These are phyloP conservation scores for Vanderwaltozyma tropicalis DNA, from an alignment of 805 yeast species.

Conservation along the genomic window DNA sequence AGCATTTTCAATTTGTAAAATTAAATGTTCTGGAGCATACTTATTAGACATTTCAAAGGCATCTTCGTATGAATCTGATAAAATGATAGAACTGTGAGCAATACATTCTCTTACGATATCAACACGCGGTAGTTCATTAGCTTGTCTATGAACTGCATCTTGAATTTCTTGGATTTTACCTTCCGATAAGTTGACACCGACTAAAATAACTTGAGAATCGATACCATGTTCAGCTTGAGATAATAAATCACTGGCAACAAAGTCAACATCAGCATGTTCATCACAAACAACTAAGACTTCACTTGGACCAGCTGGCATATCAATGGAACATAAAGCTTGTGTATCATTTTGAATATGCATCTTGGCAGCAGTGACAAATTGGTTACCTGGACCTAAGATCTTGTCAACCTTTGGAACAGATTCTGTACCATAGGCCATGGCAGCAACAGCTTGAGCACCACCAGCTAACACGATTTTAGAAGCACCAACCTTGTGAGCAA, in stretches of 20 bases:
- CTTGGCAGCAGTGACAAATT: constrained; percentile 97
- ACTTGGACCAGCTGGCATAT: constrained; percentile 99
- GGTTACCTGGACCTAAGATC: constrained; percentile 98
- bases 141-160: constrained; percentile 76
- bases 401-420: constrained; percentile 88
- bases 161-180: constrained; percentile 60
- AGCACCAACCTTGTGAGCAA: constrained; percentile 93
- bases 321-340: constrained; percentile 88
- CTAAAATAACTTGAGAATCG: constrained; percentile 90
- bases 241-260: constrained; percentile 90
- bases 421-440: constrained; percentile 97
- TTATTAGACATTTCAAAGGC: constrained; percentile 81
- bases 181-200: constrained; percentile 64
- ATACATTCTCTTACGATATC: constrained; percentile 89
- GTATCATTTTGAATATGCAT: constrained; percentile 96
- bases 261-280: constrained; percentile 77
- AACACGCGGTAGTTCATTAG: constrained; percentile 74
- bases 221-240: constrained; percentile 99
- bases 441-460: constrained; percentile 98
- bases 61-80: constrained; percentile 58
- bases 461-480: constrained; percentile 87
- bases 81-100: constrained; percentile 76
- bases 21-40: constrained; percentile 97
- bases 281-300: constrained; percentile 97
- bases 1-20: constrained; percentile 80